phyloP scores from a whole-genome alignment of 495 filamentous ascomycete genomes.

The Hyaloscypha variabilis region DNA sequence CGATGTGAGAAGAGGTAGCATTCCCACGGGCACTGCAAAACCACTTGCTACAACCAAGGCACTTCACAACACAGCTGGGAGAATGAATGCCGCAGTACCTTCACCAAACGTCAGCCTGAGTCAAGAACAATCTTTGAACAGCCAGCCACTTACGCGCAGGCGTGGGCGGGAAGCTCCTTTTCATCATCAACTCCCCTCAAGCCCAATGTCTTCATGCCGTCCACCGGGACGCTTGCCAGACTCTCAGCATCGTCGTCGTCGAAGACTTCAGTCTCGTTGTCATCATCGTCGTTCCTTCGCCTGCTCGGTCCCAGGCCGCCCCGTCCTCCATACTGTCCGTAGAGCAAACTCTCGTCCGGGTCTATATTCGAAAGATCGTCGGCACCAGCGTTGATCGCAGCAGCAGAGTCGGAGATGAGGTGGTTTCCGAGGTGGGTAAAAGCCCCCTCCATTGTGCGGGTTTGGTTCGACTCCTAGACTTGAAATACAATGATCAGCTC shows the following conservation, averaged over 20 bases:
- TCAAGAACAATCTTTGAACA: constrained; percentile 1
- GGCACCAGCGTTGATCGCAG: constrained; percentile 69
- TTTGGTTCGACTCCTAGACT: constrained; percentile 13
- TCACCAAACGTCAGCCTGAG: constrained; percentile 13
- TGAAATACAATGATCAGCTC: constrained; percentile 7
- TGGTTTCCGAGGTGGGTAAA: constrained; percentile 87
- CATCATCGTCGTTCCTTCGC: constrained; percentile 74
- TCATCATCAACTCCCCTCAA: constrained; percentile 73
- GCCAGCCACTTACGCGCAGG: constrained; percentile 79
- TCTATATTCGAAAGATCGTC: constrained; percentile 71
- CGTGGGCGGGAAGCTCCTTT: constrained; percentile 90
- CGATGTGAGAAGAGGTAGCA: constrained; percentile 94
- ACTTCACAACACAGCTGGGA: constrained; percentile 92
- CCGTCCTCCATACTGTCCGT: constrained; percentile 64
- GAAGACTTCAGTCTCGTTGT: constrained; percentile 83
- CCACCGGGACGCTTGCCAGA: constrained; percentile 80
- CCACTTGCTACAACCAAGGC: constrained; percentile 95
- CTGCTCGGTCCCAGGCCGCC: constrained; percentile 46
- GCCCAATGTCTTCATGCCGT: constrained; percentile 69
- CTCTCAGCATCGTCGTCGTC: constrained; percentile 94
- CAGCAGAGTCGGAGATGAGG: constrained; percentile 71
- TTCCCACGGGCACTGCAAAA: constrained; percentile 98
- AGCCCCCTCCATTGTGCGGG: constrained; percentile 70
- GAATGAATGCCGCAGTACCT: constrained; percentile 99
- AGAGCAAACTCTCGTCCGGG: constrained; percentile 74